Evolutionary conservation across 495 filamentous ascomycete genomes (phyloP).

Genomic region (Chaetomium fimeti): DNA sequence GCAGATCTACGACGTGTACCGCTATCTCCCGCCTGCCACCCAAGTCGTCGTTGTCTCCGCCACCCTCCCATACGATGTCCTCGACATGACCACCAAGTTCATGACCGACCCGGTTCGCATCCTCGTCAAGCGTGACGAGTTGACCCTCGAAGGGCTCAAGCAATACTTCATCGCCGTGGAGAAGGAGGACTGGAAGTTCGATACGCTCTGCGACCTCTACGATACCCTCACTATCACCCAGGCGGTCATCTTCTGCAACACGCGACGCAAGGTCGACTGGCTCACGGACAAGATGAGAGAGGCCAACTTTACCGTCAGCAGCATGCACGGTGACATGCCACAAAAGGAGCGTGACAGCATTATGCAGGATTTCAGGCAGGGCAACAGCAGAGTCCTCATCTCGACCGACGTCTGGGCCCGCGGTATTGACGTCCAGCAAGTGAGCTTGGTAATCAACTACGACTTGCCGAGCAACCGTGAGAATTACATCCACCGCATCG

Average conservation of each 20-base stretch:
- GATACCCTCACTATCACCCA: conserved; percentile 99
- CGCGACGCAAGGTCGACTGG: conserved; percentile 99
- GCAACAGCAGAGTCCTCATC: conserved; percentile 95
- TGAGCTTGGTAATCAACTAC: conserved; percentile 99
- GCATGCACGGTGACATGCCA: conserved; percentile 99
- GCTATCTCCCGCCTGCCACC: conserved; percentile 92
- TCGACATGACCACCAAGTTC: conserved; percentile 99
- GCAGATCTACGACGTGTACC: conserved; percentile 99
- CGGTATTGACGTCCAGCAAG: conserved; percentile 99
- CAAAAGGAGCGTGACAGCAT: conserved; percentile 96
- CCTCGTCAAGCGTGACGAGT: conserved; percentile 98
- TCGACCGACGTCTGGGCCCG: conserved; percentile 95
- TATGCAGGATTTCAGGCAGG: conserved; percentile 99
- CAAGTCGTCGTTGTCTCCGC: conserved; percentile 97
- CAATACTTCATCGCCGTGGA: conserved; percentile 99
- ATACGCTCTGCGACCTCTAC: conserved; percentile 97
- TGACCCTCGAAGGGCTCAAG: conserved; percentile 99
- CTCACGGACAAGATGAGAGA: conserved; percentile 97
- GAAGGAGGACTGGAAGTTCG: conserved; percentile 99
- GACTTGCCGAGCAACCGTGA: conserved; percentile 97
- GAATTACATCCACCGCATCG: conserved; percentile 99
- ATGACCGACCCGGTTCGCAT: conserved; percentile 99
- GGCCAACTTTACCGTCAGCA: conserved; percentile 97
- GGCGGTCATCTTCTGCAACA: conserved; percentile 99
- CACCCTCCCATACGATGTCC: conserved; percentile 97